Percentiles rank a stretch among this genome's conserved stretches.
Evolutionary conservation across 2,329 filamentous ascomycete species (phyloP).

Genomic region (Exophiala sideris): DNA sequence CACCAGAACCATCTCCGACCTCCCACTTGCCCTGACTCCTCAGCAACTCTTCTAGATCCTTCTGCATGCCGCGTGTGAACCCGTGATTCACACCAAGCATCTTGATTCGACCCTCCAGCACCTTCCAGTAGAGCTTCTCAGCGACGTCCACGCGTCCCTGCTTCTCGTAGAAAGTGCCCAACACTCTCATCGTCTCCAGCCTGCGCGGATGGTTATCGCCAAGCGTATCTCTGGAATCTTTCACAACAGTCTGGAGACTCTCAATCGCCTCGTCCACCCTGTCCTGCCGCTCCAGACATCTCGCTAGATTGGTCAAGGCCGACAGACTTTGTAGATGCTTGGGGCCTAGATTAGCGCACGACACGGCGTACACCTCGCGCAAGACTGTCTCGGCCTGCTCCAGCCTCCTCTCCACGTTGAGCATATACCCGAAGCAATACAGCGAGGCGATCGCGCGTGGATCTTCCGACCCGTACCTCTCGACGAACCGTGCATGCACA

Average conservation of each 20-base stretch:
- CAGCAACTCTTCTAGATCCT: slow-evolving; percentile 14
- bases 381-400: slow-evolving; percentile 21
- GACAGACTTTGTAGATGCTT: slow-evolving; percentile 23
- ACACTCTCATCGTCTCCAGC: slow-evolving; percentile 19
- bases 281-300: slow-evolving; percentile 16
- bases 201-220: slow-evolving; percentile 24
- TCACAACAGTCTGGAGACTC: slow-evolving; percentile 16
- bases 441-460: slow-evolving; percentile 22
- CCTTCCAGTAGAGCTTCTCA: slow-evolving; percentile 22
- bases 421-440: slow-evolving; percentile 27
- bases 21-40: slow-evolving; percentile 19
- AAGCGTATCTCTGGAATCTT: slow-evolving; percentile 21
- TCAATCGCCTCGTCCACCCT: slow-evolving; percentile 22
- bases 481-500: slow-evolving; percentile 14
- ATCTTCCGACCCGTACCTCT: slow-evolving; percentile 14
- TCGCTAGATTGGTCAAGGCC: slow-evolving; percentile 21
- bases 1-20: neutral
- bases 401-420: slow-evolving; percentile 21
- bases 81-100: slow-evolving; percentile 24
- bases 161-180: slow-evolving; percentile 16
- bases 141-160: slow-evolving; percentile 4
- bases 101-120: slow-evolving; percentile 23
- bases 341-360: slow-evolving; percentile 15
- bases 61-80: slow-evolving; percentile 21
- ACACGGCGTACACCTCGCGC: slow-evolving; percentile 19